Percentiles rank a stretch among this genome's conserved stretches.
phyloP scores from a whole-genome alignment of 805 yeast genomes.

The Metschnikowia continentalis region DNA sequence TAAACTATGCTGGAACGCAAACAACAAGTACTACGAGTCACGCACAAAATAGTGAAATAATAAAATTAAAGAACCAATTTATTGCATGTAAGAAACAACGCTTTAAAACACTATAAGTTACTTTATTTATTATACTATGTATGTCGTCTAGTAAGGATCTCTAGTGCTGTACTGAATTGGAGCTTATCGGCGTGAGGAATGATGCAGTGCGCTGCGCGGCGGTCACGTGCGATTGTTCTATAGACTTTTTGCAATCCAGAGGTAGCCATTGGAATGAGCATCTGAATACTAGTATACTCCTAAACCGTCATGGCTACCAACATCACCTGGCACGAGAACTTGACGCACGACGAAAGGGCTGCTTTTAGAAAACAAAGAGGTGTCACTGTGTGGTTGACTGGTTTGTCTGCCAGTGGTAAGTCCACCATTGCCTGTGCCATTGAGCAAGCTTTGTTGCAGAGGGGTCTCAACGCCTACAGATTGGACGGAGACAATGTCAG shows the following conservation, averaged over 20 bases:
- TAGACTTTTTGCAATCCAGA: slow-evolving; percentile 10
- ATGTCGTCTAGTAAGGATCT: too few species aligned
- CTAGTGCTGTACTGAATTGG: too few species aligned
- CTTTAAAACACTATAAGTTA: too few species aligned
- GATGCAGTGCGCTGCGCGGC: background rate
- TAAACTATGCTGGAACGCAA: too few species aligned
- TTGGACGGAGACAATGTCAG: slow-evolving; percentile 93
- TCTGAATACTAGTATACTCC: too few species aligned
- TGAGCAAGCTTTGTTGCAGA: slow-evolving; percentile 73
- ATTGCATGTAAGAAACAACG: too few species aligned
- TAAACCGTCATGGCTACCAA: slow-evolving; percentile 75
- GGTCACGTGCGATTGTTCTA: slow-evolving; percentile 20
- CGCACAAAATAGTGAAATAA: too few species aligned
- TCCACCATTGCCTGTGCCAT: slow-evolving; percentile 92
- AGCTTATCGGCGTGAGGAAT: background rate
- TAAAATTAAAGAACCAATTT: too few species aligned
- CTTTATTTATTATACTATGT: too few species aligned
- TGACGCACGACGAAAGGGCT: slow-evolving; percentile 78
- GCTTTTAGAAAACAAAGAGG: slow-evolving; percentile 74
- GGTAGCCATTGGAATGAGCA: slow-evolving; percentile 2
- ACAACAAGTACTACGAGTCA: too few species aligned
- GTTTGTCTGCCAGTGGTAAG: slow-evolving; percentile 92
- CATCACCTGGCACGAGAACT: slow-evolving; percentile 93
- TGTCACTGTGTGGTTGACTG: slow-evolving; percentile 92
- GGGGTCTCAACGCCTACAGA: slow-evolving; percentile 73